phyloP scores from a whole-genome alignment of 768 basidiomycete species.

The Calvatia gigantea region DNA sequence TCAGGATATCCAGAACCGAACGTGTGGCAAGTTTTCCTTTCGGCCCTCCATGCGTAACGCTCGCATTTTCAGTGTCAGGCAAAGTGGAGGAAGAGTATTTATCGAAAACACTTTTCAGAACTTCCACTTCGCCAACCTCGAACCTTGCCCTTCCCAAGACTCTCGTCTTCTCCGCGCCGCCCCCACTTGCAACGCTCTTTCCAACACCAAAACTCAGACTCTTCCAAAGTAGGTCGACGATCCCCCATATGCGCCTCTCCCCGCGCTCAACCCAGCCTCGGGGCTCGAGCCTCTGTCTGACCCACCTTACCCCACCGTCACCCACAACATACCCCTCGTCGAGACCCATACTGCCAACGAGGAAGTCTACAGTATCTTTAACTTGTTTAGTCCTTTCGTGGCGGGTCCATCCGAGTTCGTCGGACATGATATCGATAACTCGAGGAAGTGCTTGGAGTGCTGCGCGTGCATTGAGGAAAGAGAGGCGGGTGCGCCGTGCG shows the following conservation, averaged over 20 bases:
- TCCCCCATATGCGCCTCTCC: constrained; percentile 15
- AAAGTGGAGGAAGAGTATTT: constrained; percentile 22
- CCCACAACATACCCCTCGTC: constrained; percentile 42
- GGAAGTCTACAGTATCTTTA: constrained; percentile 55
- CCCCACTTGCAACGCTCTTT: constrained; percentile 6
- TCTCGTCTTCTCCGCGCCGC: constrained; percentile 12
- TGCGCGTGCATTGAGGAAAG: constrained; percentile 88
- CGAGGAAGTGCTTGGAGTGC: constrained; percentile 81
- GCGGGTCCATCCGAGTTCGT: constrained; percentile 76
- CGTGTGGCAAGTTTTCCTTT: constrained; percentile 27
- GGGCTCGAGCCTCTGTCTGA: constrained; percentile 20
- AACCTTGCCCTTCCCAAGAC: constrained; percentile 40
- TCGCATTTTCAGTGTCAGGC: constrained; percentile 24
- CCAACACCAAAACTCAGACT: constrained; percentile 34
- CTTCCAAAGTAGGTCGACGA: background rate
- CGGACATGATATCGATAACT: constrained; percentile 89
- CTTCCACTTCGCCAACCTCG: constrained; percentile 40
- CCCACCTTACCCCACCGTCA: constrained; percentile 22
- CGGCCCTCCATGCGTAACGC: background rate
- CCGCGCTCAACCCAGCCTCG: constrained; percentile 15
- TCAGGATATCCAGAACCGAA: constrained; percentile 40
- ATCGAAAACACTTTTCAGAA: constrained; percentile 36
- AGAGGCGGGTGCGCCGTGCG: constrained; percentile 85
- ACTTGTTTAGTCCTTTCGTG: constrained; percentile 59
- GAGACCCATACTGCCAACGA: constrained; percentile 86